Base-by-base conservation (phyloP, 768 basidiomycete species). In the Boletus reticulatus region DNA sequence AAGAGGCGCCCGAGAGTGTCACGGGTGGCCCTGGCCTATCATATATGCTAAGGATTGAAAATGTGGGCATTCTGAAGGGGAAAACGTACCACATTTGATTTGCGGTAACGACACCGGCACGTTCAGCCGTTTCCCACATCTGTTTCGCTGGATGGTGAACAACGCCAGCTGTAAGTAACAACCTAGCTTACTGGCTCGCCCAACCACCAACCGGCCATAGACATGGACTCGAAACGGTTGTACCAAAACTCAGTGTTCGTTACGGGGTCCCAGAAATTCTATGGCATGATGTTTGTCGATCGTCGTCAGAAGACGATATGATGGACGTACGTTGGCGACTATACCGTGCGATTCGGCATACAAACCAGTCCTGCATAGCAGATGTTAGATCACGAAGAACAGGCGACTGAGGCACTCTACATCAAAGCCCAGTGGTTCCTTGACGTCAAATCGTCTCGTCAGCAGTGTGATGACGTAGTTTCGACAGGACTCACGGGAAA, bases 371-470 rank as follows among this genome's bases (percentile, higher is more conserved):
- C 91, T 93, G 56, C 34, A 31, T 19, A 20, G n/a, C 10, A n/a
- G 45, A 32, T 12, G 17, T 59, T 10, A 55, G 42, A 46, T 0
- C 5, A 43, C 7, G n/a, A 10, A 10, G 4, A 41, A 31, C 5
- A 13, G 2, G 38, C 8, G 54, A 39, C 4, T 24, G 17, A 48
- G 11, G 7, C 66, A 1, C 19, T 80, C 27, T 65, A 92, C 91
- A 96, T 85, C 37, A 96, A 67, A 4, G 87, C 72, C 93, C 94
- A 97, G 68, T 96, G 94, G 67, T 96, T 96, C 17, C 89, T 93
- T 46, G 1, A 44, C 17, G 57, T n/a, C 20, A 34, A 31, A 39
- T 19, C 17, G 48, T 55, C 39, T 24, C 14, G 46, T 57, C 39
- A 63, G 47, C 13, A 17, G 11, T 16, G 43, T 19, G 22, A 45